Conservation (phyloP, 179 eudicot species). For the Camellia oleifera region DNA sequence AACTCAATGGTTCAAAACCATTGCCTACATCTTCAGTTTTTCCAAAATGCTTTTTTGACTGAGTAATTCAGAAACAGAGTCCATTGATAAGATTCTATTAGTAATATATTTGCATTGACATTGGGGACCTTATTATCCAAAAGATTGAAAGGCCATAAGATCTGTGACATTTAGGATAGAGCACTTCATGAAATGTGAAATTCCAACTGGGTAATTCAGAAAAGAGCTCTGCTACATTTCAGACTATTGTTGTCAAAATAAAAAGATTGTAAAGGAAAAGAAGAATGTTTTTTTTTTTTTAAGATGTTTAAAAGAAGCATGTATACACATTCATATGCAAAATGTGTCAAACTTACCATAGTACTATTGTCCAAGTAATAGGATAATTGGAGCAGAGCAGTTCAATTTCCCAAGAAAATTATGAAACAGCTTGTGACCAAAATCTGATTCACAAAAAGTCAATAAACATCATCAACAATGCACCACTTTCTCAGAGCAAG, state of each 20-base stretch:
- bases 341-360: constrained; percentile 8
- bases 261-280: neutral
- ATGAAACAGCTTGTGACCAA: neutral
- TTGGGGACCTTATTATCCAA: neutral
- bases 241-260: neutral
- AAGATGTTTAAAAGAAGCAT: neutral
- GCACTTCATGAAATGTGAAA: neutral
- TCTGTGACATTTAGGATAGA: neutral
- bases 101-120: neutral
- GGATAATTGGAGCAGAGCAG: constrained; percentile 9
- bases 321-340: neutral
- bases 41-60: neutral
- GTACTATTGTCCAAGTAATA: constrained; percentile 1
- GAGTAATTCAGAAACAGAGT: neutral
- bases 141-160: neutral
- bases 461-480: neutral
- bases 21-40: neutral
- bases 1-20: no score
- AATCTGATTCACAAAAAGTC: neutral
- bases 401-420: neutral
- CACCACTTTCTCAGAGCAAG: neutral
- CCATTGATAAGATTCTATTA: neutral
- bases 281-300: neutral
- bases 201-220: no score
- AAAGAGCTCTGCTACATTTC: neutral